Base-by-base conservation (phyloP, 345 rosid genomes). In the Rhodomyrtus tomentosa region DNA sequence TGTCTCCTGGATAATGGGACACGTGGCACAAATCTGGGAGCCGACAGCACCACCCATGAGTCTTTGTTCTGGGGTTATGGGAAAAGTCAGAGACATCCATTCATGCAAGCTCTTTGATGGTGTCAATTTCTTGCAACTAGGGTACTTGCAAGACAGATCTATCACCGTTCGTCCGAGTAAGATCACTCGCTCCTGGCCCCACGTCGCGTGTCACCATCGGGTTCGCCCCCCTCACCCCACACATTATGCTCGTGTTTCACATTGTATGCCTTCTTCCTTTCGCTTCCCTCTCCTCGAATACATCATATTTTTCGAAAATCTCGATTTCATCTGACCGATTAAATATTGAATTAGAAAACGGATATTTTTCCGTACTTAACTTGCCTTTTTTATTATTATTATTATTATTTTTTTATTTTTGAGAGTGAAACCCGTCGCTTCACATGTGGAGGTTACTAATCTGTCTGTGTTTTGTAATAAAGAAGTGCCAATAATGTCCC, bases 221-320 rank as follows among this genome's bases (percentile, higher is more conserved):
- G 85, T 83, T 89, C 86, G 84, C 85, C 85, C 80, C 82, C 83
- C 93, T n/a, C n/a, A n/a, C n/a, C n/a, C n/a, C n/a, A n/a, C 86
- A 51, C 82, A 79, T 83, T 90, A 93, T 91, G 84, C 89, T 84
- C 88, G 83, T 91, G 95, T 88, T 91, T 87, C 92, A 89, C 83
- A 36, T 54, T 11, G 32, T 55, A 24, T 45, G 2, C 82, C 73
- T 25, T 48, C 22, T 10, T 82, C 6, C 54, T 32, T 18, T 18
- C 15, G 4, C 21, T 32, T 20, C 36, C 76, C 76, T 38, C 21
- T 62, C 42, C 42, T 14, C 5, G 13, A 56, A 56, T 56, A 29
- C 68, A 13, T 5, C 2, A n/a, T 13, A 5, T 32, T 62, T 62
- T 32, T 50, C 52, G 16, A 32, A 32, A 62, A 32, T 38, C 76